phyloP scores from a whole-genome alignment of 495 filamentous ascomycete genomes.

The Daldinia caldariorum region DNA sequence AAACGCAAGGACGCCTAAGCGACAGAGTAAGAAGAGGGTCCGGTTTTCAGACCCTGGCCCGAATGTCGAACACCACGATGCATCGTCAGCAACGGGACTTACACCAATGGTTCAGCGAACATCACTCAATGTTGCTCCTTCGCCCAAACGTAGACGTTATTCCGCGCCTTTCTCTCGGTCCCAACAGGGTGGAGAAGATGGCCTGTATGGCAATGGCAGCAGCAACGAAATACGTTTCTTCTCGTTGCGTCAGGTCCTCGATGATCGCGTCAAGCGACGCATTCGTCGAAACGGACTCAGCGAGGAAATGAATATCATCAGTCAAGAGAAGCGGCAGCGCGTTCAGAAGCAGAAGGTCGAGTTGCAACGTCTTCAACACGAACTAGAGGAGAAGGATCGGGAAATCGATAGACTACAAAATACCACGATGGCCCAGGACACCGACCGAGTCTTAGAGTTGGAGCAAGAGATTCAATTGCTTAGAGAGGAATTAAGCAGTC shows the following conservation, averaged over 20 bases:
- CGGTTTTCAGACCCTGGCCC: slow-evolving; percentile 79
- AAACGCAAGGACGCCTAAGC: slow-evolving; percentile 40
- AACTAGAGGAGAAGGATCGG: slow-evolving; percentile 62
- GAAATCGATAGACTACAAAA: slow-evolving; percentile 61
- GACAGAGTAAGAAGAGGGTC: slow-evolving; percentile 66
- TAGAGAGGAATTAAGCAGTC: slow-evolving; percentile 46
- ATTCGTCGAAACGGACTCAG: slow-evolving; percentile 76
- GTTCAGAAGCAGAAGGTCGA: slow-evolving; percentile 53
- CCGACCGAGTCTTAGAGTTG: slow-evolving; percentile 55
- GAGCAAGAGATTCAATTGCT: slow-evolving; percentile 53
- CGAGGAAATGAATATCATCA: slow-evolving; percentile 76
- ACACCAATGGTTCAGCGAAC: slow-evolving; percentile 73
- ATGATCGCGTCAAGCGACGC: slow-evolving; percentile 75
- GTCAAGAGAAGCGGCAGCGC: slow-evolving; percentile 63
- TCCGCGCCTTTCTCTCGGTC: slow-evolving; percentile 49
- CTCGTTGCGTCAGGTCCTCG: slow-evolving; percentile 74
- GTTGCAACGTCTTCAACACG: slow-evolving; percentile 61
- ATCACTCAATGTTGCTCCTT: slow-evolving; percentile 56
- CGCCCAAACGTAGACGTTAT: slow-evolving; percentile 58
- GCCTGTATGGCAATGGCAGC: slow-evolving; percentile 48
- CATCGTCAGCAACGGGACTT: slow-evolving; percentile 65
- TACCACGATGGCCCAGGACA: slow-evolving; percentile 56
- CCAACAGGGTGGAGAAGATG: slow-evolving; percentile 25
- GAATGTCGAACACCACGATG: slow-evolving; percentile 35
- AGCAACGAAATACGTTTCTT: slow-evolving; percentile 61